These are phyloP conservation scores for Eucalyptus polyanthemos DNA, from an alignment of 345 rosid genomes.

Conservation along the genomic window DNA sequence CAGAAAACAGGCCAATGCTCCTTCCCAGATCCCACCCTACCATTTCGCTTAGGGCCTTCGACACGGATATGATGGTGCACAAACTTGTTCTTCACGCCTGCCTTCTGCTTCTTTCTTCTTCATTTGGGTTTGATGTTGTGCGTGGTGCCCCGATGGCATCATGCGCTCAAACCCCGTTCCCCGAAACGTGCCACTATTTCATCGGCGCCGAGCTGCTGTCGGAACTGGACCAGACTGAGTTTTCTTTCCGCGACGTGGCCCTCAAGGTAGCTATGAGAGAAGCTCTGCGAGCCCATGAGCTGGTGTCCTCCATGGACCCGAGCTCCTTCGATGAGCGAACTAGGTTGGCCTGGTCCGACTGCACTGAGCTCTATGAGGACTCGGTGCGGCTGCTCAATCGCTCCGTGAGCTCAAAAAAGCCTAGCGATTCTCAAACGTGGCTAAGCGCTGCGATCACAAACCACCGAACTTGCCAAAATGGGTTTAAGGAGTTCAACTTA, in stretches of 20 bases:
- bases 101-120: background rate
- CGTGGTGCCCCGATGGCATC: background rate
- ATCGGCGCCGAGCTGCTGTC: background rate
- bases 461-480: constrained; percentile 61
- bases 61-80: constrained; percentile 6
- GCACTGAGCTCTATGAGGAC: constrained; percentile 55
- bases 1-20: background rate
- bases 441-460: constrained; percentile 71
- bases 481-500: constrained; percentile 50
- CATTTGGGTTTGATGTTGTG: background rate
- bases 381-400: constrained; percentile 34
- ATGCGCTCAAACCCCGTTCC: constrained; percentile 50
- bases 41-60: background rate
- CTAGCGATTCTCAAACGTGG: constrained; percentile 49
- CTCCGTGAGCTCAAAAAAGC: constrained; percentile 25
- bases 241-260: constrained; percentile 26
- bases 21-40: background rate
- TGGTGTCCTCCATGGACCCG: constrained; percentile 25
- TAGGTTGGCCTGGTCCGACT: constrained; percentile 52
- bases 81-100: background rate
- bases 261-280: constrained; percentile 38
- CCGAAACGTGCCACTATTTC: constrained; percentile 35
- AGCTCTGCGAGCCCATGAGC: constrained; percentile 35
- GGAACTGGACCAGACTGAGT: background rate
- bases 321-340: constrained; percentile 24